phyloP scores from a whole-genome alignment of 75 land plant genomes.

The Pinus albicaulis region DNA sequence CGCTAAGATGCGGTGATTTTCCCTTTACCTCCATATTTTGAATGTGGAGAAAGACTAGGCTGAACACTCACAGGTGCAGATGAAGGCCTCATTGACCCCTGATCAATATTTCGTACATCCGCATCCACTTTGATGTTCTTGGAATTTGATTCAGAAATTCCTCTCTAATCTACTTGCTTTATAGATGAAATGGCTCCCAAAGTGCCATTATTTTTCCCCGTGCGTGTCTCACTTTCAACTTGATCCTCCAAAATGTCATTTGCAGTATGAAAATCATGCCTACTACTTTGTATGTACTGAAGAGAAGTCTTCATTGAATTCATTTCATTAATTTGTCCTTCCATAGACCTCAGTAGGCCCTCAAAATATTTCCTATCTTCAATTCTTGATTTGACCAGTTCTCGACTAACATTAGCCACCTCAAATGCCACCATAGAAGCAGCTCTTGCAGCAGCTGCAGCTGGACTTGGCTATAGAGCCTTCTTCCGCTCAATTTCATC shows the following conservation, averaged over 20 bases:
- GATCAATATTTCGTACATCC: too few species aligned
- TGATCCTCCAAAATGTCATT: not conserved
- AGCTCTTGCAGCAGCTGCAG: slow-evolving; percentile 76
- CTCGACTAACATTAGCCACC: slow-evolving; percentile 62
- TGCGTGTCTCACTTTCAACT: not conserved
- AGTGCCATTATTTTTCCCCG: too few species aligned
- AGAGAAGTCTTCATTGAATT: slow-evolving; percentile 56
- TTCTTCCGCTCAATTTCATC: slow-evolving; percentile 23
- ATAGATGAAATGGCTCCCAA: too few species aligned
- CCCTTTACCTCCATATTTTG: too few species aligned
- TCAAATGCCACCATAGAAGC: slow-evolving; percentile 71
- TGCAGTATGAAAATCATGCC: not conserved
- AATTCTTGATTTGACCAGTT: slow-evolving; percentile 39
- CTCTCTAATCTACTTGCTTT: too few species aligned
- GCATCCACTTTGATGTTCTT: too few species aligned
- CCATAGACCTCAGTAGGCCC: slow-evolving; percentile 31
- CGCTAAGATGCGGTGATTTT: too few species aligned
- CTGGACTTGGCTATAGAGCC: slow-evolving; percentile 23
- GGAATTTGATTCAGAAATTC: too few species aligned
- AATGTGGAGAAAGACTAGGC: too few species aligned
- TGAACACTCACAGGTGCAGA: too few species aligned
- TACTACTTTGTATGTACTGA: slow-evolving; percentile 33
- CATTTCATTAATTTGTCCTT: slow-evolving; percentile 55
- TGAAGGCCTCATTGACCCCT: too few species aligned
- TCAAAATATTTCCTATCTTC: slow-evolving; percentile 64